phyloP scores from a whole-genome alignment of 2,329 filamentous ascomycete species.

The Periconia sp. region DNA sequence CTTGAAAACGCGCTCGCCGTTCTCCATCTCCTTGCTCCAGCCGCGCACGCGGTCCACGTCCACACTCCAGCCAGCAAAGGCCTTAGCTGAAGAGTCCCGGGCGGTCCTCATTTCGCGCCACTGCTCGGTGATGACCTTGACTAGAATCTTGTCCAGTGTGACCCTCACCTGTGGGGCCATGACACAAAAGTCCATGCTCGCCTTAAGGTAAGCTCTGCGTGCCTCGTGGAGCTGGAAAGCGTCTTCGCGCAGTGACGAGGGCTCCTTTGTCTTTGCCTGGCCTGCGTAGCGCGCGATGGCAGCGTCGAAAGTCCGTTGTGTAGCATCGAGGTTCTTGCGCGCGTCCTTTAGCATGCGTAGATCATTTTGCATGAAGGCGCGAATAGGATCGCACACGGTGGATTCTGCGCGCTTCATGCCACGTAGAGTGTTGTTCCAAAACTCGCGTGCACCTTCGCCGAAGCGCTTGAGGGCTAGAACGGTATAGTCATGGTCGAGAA shows the following conservation, averaged over 20 bases:
- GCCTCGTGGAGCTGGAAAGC: conserved; percentile 95
- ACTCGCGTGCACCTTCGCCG: conserved; percentile 84
- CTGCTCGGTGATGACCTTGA: conserved; percentile 82
- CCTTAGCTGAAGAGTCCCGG: conserved; percentile 66
- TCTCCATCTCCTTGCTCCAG: conserved; percentile 94
- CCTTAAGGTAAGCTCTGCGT: conserved; percentile 86
- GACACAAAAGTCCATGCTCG: conserved; percentile 91
- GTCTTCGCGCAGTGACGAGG: conserved; percentile 88
- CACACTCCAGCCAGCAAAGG: conserved; percentile 69
- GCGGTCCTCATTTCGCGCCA: conserved; percentile 84
- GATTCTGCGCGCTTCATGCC: conserved; percentile 79
- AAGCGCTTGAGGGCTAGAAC: conserved; percentile 83
- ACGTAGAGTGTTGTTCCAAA: conserved; percentile 78
- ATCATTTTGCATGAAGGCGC: conserved; percentile 77
- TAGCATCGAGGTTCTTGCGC: conserved; percentile 74
- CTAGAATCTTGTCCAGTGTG: conserved; percentile 83
- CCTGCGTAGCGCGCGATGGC: conserved; percentile 80
- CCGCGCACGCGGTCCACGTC: conserved; percentile 93
- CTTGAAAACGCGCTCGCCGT: conserved; percentile 81
- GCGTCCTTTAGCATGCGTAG: conserved; percentile 86
- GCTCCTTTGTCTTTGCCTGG: conserved; percentile 92
- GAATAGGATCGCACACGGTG: conserved; percentile 81
- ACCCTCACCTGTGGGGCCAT: conserved; percentile 84
- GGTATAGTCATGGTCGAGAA: conserved; percentile 95
- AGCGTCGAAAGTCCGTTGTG: conserved; percentile 84